phyloP scores from a whole-genome alignment of 306 rosid genomes.

The Chamaecrista fasciculata region DNA sequence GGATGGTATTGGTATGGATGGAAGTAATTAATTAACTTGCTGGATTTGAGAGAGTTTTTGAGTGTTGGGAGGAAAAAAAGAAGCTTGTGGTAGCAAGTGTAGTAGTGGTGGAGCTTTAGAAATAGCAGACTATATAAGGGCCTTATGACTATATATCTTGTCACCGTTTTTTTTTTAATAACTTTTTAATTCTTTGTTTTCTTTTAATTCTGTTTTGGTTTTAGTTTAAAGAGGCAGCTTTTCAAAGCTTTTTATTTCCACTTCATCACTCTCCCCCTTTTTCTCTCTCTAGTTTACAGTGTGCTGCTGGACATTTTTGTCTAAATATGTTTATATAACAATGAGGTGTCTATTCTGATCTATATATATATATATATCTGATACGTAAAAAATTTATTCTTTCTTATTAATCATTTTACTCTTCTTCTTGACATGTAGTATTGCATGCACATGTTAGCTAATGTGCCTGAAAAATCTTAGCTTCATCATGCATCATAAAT shows the following conservation, averaged over 20 bases:
- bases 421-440: constrained; percentile 12
- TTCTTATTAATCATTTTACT: constrained; percentile 23
- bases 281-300: constrained; percentile 21
- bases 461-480: constrained; percentile 1
- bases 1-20: too few species aligned
- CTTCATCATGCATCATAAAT: constrained; percentile 22
- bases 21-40: constrained; percentile 3
- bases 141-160: constrained; percentile 41
- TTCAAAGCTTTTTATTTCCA: constrained; percentile 21
- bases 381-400: neutral
- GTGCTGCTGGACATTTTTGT: constrained; percentile 19
- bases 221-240: constrained; percentile 32
- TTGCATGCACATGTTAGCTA: constrained; percentile 18
- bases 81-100: constrained; percentile 26
- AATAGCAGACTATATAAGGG: constrained; percentile 28
- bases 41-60: constrained; percentile 9
- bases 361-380: too few species aligned
- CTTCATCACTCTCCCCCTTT: constrained; percentile 24
- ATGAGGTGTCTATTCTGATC: constrained; percentile 7
- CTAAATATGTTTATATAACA: neutral
- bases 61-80: neutral
- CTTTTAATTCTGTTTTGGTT: constrained; percentile 23
- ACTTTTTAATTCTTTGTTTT: neutral
- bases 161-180: constrained; percentile 20
- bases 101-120: constrained; percentile 41